Evolutionary conservation across 2,329 filamentous ascomycete genomes (phyloP).

Genomic region (Coleophoma cylindrospora): DNA sequence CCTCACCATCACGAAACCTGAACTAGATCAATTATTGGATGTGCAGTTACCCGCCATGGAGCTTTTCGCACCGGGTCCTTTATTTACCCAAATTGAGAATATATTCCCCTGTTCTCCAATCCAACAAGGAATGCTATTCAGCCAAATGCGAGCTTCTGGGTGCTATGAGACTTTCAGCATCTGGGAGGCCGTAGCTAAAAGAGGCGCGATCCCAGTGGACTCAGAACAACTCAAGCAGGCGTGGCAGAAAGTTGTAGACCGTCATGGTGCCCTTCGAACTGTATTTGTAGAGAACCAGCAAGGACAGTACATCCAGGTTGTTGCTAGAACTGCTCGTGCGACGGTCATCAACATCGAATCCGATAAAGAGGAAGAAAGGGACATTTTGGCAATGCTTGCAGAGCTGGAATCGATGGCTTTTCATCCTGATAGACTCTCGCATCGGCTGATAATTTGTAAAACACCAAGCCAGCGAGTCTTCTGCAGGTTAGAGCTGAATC

Average conservation of each 20-base stretch:
- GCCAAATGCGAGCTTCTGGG: constrained; percentile 3
- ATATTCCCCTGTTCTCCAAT: constrained; percentile 6
- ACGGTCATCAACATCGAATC: too few species aligned
- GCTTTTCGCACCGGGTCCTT: background rate
- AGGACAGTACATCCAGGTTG: too few species aligned
- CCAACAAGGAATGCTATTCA: constrained; percentile 5
- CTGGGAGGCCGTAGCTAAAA: constrained; percentile 7
- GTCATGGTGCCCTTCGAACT: constrained; percentile 2
- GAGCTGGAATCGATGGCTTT: too few species aligned
- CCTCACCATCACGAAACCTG: background rate
- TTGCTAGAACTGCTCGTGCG: too few species aligned
- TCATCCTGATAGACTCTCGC: too few species aligned
- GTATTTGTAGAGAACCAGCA: constrained; percentile 1
- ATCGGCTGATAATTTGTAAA: background rate
- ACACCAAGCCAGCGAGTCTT: too few species aligned
- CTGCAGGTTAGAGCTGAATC: constrained; percentile 37
- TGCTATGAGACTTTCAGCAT: background rate
- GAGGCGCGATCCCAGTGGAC: too few species aligned
- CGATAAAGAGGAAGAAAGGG: too few species aligned
- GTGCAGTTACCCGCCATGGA: background rate
- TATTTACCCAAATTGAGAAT: constrained; percentile 3
- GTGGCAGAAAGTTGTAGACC: constrained; percentile 2
- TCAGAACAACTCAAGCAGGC: background rate
- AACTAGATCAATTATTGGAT: background rate
- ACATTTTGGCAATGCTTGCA: too few species aligned